Percentiles rank a stretch among this genome's conserved stretches.
Conservation (phyloP, 306 rosid genomes). For the Rubus idaeus region DNA sequence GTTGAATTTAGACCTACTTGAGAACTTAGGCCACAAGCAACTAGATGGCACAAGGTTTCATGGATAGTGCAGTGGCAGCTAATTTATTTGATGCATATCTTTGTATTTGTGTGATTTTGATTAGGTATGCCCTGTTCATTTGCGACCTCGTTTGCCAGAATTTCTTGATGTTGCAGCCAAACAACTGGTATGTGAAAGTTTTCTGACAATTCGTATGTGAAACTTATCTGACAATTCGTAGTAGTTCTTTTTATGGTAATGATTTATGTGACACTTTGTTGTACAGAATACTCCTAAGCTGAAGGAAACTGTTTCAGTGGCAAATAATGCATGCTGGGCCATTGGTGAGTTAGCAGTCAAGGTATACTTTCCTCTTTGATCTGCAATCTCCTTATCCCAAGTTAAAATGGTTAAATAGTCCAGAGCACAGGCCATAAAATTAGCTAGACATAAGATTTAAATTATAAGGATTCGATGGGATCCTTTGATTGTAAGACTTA, state of each 20-base stretch:
- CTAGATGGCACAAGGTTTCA: constrained; percentile 9
- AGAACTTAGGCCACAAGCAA: not conserved
- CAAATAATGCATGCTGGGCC: constrained; percentile 99
- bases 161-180: constrained; percentile 84
- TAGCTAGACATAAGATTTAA: not conserved
- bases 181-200: constrained; percentile 73
- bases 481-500: not conserved
- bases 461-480: not conserved
- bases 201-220: constrained; percentile 13
- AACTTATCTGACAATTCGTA: constrained; percentile 11
- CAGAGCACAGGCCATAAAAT: not conserved
- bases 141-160: constrained; percentile 78
- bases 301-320: constrained; percentile 82
- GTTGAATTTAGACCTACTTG: not conserved
- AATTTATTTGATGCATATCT: not conserved
- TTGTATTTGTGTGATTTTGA: constrained; percentile 28
- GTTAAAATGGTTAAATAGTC: not conserved
- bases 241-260: constrained; percentile 18
- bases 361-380: constrained; percentile 46
- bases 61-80: constrained; percentile 3
- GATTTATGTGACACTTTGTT: constrained; percentile 25
- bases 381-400: not conserved
- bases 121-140: constrained; percentile 83
- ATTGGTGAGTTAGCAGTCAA: constrained; percentile 95
- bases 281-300: constrained; percentile 76